These are phyloP conservation scores for Hypoxylon lienhwacheense DNA, from an alignment of 495 filamentous ascomycete species.

Conservation along the genomic window DNA sequence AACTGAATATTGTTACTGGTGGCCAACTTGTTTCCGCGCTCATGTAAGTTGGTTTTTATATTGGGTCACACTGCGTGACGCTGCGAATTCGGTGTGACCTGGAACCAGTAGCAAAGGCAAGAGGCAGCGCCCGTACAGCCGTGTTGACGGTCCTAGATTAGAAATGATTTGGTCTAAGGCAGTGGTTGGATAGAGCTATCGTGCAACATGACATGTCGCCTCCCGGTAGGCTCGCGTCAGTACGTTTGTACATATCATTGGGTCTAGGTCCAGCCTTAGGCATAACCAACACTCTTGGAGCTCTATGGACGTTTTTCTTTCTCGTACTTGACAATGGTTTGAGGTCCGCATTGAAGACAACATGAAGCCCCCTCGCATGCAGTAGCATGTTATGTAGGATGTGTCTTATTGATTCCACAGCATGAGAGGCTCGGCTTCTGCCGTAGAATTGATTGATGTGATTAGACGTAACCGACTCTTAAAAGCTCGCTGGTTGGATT, in stretches of 20 bases:
- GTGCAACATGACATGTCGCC: slow-evolving; percentile 29
- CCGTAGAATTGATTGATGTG: neutral
- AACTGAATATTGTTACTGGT: slow-evolving; percentile 3
- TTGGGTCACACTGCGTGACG: slow-evolving; percentile 16
- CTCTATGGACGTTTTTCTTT: neutral
- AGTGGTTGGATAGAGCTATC: slow-evolving; percentile 9
- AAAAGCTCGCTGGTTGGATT: slow-evolving; percentile 4
- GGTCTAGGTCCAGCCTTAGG: slow-evolving; percentile 2
- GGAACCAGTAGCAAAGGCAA: slow-evolving; percentile 10
- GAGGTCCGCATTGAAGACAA: slow-evolving; percentile 5
- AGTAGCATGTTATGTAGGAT: no score
- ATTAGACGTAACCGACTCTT: neutral
- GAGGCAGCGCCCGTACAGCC: slow-evolving; percentile 16
- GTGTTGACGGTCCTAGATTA: no score
- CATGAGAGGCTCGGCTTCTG: neutral
- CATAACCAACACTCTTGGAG: slow-evolving; percentile 1
- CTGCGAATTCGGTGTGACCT: slow-evolving; percentile 22
- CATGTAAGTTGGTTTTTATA: neutral
- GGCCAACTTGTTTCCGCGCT: neutral
- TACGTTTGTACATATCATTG: slow-evolving; percentile 4
- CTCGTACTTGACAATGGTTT: no score
- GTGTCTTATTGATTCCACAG: slow-evolving; percentile 5
- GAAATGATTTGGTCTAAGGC: slow-evolving; percentile 2
- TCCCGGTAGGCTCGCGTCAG: slow-evolving; percentile 3
- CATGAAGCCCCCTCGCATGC: slow-evolving; percentile 9